Evolutionary conservation across 257 asterid genomes (phyloP).

Genomic region (Solanum chmielewskii): DNA sequence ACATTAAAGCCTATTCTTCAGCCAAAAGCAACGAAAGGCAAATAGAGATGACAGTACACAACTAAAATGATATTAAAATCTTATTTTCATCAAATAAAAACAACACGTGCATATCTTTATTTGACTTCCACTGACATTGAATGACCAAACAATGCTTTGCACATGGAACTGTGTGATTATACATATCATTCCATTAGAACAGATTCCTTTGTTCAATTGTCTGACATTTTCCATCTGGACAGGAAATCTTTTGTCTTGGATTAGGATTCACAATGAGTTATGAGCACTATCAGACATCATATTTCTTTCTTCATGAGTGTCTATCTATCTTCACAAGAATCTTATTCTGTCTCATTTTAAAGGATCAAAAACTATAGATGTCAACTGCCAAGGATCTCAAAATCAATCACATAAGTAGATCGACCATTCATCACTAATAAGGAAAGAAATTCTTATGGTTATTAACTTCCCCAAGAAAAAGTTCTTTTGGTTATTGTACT

Average conservation of each 20-base stretch:
- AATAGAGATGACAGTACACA: background rate
- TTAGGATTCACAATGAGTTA: background rate
- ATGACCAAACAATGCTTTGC: background rate
- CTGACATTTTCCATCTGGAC: background rate
- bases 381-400: background rate
- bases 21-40: background rate
- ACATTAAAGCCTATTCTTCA: background rate
- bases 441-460: background rate
- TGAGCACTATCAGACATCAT: background rate
- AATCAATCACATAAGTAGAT: background rate
- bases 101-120: background rate
- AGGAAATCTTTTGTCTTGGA: background rate
- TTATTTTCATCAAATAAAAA: background rate
- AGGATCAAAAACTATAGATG: background rate
- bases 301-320: background rate
- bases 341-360: background rate
- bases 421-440: background rate
- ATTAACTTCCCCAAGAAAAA: background rate
- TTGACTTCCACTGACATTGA: background rate
- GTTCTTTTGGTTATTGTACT: background rate
- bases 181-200: background rate
- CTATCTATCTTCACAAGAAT: background rate
- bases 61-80: background rate
- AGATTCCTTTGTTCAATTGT: background rate
- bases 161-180: background rate